phyloP scores from a whole-genome alignment of 208 protist genomes.

The Crithidia sp. region DNA sequence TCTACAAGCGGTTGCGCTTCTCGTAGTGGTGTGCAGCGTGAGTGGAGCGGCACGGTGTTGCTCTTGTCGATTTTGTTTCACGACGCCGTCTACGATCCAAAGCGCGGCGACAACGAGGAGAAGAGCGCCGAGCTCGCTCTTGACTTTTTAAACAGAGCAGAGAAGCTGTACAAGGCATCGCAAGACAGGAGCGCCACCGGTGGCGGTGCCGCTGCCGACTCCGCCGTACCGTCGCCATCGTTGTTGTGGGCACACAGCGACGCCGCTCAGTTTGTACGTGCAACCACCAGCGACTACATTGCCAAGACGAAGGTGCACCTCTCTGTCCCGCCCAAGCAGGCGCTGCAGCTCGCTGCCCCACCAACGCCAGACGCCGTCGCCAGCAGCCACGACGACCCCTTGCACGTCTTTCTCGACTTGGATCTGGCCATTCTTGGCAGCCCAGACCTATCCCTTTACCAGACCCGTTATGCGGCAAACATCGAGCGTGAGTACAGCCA shows the following conservation, averaged over 20 bases:
- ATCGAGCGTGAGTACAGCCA: slow-evolving; percentile 71
- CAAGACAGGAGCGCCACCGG: background rate
- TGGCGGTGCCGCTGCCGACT: no score
- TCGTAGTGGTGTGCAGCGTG: background rate
- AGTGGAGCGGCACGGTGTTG: slow-evolving; percentile 41
- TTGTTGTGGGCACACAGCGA: slow-evolving; percentile 24
- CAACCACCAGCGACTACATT: slow-evolving; percentile 22
- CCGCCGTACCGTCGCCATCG: background rate
- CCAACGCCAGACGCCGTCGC: background rate
- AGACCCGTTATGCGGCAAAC: slow-evolving; percentile 44
- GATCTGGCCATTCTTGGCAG: slow-evolving; percentile 75
- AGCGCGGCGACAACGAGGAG: slow-evolving; percentile 69
- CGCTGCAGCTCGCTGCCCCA: slow-evolving; percentile 6
- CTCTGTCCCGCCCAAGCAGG: slow-evolving; percentile 11
- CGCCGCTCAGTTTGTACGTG: slow-evolving; percentile 24
- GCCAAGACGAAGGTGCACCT: slow-evolving; percentile 36
- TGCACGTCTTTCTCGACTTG: slow-evolving; percentile 68
- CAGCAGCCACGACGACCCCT: slow-evolving; percentile 15
- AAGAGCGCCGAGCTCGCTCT: slow-evolving; percentile 49
- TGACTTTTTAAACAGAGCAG: slow-evolving; percentile 38
- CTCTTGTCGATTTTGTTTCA: slow-evolving; percentile 81
- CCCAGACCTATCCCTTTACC: slow-evolving; percentile 27
- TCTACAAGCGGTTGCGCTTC: no score
- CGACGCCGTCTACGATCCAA: slow-evolving; percentile 78
- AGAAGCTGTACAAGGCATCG: slow-evolving; percentile 16